Conservation (phyloP, 371 early-diverging fungal species). For the Basidiobolus meristosporus region DNA sequence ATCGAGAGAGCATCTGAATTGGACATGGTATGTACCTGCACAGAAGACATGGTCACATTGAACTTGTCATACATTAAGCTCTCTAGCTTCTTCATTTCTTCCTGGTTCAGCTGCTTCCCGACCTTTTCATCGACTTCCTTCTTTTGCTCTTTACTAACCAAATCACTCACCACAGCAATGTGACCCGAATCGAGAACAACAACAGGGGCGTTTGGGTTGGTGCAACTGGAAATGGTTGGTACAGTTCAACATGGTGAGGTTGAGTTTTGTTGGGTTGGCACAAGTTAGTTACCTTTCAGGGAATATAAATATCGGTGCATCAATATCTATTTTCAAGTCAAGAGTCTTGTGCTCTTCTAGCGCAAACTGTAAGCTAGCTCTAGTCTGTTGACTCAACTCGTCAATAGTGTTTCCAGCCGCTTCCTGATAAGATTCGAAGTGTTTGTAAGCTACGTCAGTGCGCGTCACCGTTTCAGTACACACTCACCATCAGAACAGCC, state of each 20-base stretch:
- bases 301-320: conserved; percentile 91
- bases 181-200: conserved; percentile 88
- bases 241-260: no score
- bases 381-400: conserved; percentile 75
- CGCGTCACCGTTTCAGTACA: neutral
- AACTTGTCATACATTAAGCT: conserved; percentile 85
- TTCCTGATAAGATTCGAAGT: conserved; percentile 9
- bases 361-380: conserved; percentile 69
- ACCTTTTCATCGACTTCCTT: conserved; percentile 48
- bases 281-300: conserved; percentile 46
- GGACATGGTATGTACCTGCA: conserved; percentile 55
- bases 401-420: conserved; percentile 84
- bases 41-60: conserved; percentile 55
- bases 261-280: no score
- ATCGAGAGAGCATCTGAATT: neutral
- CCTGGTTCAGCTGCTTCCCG: conserved; percentile 27
- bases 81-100: conserved; percentile 47
- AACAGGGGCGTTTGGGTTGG: conserved; percentile 33
- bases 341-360: conserved; percentile 75
- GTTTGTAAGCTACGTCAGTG: neutral
- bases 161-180: conserved; percentile 63
- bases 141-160: conserved; percentile 49
- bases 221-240: conserved; percentile 30
- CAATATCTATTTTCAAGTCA: conserved; percentile 82
- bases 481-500: conserved; percentile 28